Base-by-base conservation (phyloP, 2,329 filamentous ascomycete species). In the Talaromyces verruculosus region DNA sequence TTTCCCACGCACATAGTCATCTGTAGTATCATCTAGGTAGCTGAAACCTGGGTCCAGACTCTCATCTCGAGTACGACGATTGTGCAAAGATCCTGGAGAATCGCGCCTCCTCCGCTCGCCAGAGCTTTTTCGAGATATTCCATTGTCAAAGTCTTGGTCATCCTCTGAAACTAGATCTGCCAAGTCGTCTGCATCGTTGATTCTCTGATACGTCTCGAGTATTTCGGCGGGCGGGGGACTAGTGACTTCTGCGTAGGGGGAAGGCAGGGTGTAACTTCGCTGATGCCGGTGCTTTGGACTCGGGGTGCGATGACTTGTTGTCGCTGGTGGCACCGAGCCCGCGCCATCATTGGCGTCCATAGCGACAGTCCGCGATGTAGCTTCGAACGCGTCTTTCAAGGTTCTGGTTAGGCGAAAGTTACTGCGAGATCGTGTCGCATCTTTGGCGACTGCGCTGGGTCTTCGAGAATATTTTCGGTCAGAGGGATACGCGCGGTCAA, bases 371-470 rank as follows among this genome's bases (percentile, higher is more conserved):
- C 71, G 73, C 61, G 74, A 76, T 57, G 75, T 71, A 30, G 73
- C 73, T 64, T 78, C 74, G 68, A 79, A 81, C 19, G 79, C 77
- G 62, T 76, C 76, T 61, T 76, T 76, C 62, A 81, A 67, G 8
- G 77, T 79, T 35, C 74, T 75, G 15, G 79, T 77, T 49, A 75
- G 68, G 51, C 74, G 75, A 65, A 78, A 75, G 43, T 71, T 75
- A 51, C 73, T 71, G 61, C 75, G 76, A 49, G 73, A 69, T 58
- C 73, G 72, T 43, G 71, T 63, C 39, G 68, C 73, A 70, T 75
- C 72, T 64, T 72, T 72, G 22, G 71, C 70, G 22, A 72, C 71
- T 22, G 74, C 71, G 19, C 69, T 75, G 8, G 72, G 70, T 51
- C 72, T 73, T 55, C 72, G 71, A 41, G 74, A 72, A 65, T 70